Percentiles rank a stretch among this genome's conserved stretches.
These are phyloP conservation scores for Parascedosporium putredinis DNA, from an alignment of 2,329 filamentous ascomycete genomes.

Conservation along the genomic window DNA sequence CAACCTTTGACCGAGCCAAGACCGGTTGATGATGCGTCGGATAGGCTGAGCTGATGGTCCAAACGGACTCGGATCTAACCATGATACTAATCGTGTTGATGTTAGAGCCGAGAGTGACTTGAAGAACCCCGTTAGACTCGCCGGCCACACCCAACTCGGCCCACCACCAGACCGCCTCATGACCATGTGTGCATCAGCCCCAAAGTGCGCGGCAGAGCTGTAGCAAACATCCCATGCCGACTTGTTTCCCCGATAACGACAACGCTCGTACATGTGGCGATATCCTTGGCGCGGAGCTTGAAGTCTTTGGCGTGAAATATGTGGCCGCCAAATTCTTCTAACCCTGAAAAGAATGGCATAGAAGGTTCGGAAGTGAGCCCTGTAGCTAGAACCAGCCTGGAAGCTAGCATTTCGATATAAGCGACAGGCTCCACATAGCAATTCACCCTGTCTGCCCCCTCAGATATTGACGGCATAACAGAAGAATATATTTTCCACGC, in stretches of 20 bases:
- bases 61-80: slow-evolving; percentile 11
- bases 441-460: background rate
- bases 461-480: background rate
- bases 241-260: slow-evolving; percentile 14
- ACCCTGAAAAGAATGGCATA: slow-evolving; percentile 8
- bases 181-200: slow-evolving; percentile 13
- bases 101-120: slow-evolving; percentile 10
- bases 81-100: slow-evolving; percentile 9
- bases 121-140: slow-evolving; percentile 1
- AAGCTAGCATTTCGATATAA: slow-evolving; percentile 5
- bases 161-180: slow-evolving; percentile 12
- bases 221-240: slow-evolving; percentile 14
- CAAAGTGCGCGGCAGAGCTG: slow-evolving; percentile 5
- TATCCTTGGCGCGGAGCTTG: background rate
- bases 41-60: slow-evolving; percentile 3
- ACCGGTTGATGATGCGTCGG: slow-evolving; percentile 1
- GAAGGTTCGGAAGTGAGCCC: slow-evolving; percentile 12
- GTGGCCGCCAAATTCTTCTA: slow-evolving; percentile 10
- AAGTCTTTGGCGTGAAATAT: slow-evolving; percentile 14
- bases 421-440: background rate
- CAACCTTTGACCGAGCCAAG: slow-evolving; percentile 8
- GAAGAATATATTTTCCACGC: slow-evolving; percentile 7
- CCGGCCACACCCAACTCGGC: slow-evolving; percentile 11
- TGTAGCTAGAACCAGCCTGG: slow-evolving; percentile 12
- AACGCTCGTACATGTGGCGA: slow-evolving; percentile 8